phyloP scores from a whole-genome alignment of 2,329 filamentous ascomycete genomes.

The Apiospora malaysiana region DNA sequence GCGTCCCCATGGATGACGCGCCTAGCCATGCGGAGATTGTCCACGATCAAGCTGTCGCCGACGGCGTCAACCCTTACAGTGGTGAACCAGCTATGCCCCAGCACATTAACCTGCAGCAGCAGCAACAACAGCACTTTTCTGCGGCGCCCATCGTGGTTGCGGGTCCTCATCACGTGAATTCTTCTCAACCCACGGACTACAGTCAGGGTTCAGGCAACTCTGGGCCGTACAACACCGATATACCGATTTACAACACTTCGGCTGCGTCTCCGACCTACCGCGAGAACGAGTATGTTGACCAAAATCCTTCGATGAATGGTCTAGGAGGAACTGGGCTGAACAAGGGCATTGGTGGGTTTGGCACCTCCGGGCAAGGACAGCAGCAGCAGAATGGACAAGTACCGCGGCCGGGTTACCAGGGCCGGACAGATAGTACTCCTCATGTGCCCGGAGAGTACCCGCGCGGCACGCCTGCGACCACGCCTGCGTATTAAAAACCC shows the following conservation, averaged over 20 bases:
- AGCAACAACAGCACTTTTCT: slow-evolving; percentile 20
- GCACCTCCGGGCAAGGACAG: background rate
- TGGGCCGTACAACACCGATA: background rate
- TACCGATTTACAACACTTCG: background rate
- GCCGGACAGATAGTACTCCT: slow-evolving; percentile 26
- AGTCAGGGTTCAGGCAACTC: slow-evolving; percentile 15
- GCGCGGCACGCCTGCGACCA: slow-evolving; percentile 21
- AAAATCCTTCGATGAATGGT: background rate
- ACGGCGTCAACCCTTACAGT: slow-evolving; percentile 64
- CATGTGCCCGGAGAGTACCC: slow-evolving; percentile 27
- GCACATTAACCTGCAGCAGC: slow-evolving; percentile 25
- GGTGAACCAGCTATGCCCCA: slow-evolving; percentile 24
- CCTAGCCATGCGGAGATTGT: slow-evolving; percentile 58
- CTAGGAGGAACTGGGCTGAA: slow-evolving; percentile 11
- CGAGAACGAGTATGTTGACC: background rate
- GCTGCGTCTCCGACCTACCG: background rate
- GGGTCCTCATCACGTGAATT: slow-evolving; percentile 25
- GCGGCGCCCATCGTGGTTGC: slow-evolving; percentile 31
- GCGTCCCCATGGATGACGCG: slow-evolving; percentile 53
- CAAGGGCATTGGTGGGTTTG: background rate
- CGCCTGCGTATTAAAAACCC: slow-evolving; percentile 15
- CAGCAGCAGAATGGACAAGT: slow-evolving; percentile 11
- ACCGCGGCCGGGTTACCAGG: slow-evolving; percentile 18
- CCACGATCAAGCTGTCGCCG: slow-evolving; percentile 55
- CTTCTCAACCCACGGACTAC: background rate